Conservation (phyloP, 2,329 filamentous ascomycete species). For the Hypoxylon sp. region DNA sequence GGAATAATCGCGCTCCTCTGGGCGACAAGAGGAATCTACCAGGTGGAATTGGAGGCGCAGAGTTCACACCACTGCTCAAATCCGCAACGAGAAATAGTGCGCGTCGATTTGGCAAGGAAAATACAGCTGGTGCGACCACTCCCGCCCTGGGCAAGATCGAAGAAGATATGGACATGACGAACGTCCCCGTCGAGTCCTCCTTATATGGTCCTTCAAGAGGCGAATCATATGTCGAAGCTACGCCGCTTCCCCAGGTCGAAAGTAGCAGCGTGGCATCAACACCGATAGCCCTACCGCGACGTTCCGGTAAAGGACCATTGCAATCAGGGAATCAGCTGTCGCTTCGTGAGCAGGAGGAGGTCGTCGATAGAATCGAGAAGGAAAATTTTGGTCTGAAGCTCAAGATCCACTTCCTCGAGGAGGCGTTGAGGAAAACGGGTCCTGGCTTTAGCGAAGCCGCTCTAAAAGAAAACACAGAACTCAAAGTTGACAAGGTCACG, state of each 20-base stretch:
- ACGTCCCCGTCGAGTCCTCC: slow-evolving; percentile 81
- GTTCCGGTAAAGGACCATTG: slow-evolving; percentile 75
- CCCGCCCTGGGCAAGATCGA: slow-evolving; percentile 76
- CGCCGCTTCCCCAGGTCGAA: slow-evolving; percentile 80
- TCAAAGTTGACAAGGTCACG: slow-evolving; percentile 90
- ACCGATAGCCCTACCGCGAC: slow-evolving; percentile 78
- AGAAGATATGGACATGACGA: slow-evolving; percentile 76
- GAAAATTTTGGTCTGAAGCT: slow-evolving; percentile 98
- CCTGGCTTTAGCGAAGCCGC: slow-evolving; percentile 91
- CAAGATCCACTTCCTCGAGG: slow-evolving; percentile 96
- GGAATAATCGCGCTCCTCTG: slow-evolving; percentile 72
- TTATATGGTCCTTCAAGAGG: slow-evolving; percentile 75
- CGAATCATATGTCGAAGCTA: slow-evolving; percentile 75
- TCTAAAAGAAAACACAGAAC: slow-evolving; percentile 92
- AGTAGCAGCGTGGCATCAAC: slow-evolving; percentile 88
- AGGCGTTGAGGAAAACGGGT: slow-evolving; percentile 86
- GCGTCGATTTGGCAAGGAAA: slow-evolving; percentile 73
- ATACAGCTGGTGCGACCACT: slow-evolving; percentile 72
- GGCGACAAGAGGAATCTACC: slow-evolving; percentile 79
- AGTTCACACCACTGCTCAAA: slow-evolving; percentile 96
- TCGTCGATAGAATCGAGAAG: slow-evolving; percentile 96
- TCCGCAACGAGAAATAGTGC: slow-evolving; percentile 79
- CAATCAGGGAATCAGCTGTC: slow-evolving; percentile 92
- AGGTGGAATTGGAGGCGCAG: slow-evolving; percentile 73
- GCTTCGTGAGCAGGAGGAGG: slow-evolving; percentile 92